Percentiles rank a stretch among this genome's conserved stretches.
Evolutionary conservation across 176 grass and related monocot species (phyloP).

Genomic region (Tuctoria greenei): DNA sequence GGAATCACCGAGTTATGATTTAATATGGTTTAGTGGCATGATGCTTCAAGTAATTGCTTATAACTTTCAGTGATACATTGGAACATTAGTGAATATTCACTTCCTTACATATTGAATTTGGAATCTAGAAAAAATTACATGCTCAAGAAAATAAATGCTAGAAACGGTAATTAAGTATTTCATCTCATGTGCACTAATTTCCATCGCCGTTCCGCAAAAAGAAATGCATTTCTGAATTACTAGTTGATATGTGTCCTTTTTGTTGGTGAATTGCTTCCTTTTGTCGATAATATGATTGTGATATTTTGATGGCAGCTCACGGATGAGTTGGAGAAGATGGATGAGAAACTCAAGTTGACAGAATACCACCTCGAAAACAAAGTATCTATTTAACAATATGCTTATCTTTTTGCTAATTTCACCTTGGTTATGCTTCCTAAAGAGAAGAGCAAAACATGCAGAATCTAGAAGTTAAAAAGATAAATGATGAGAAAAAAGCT

Average conservation of each 20-base stretch:
- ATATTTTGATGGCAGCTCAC: conserved; percentile 67
- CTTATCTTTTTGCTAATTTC: conserved; percentile 12
- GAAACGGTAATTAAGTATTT: conserved; percentile 12
- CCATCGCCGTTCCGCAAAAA: conserved; percentile 7
- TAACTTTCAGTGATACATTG: not conserved
- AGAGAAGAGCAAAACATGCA: conserved; percentile 30
- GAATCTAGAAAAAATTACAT: not conserved
- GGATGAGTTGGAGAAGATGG: conserved; percentile 80
- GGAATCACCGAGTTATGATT: not conserved
- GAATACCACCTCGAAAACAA: conserved; percentile 84
- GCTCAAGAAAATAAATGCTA: not conserved
- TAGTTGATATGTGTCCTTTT: not conserved
- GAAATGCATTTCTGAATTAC: conserved; percentile 24
- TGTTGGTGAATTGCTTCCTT: not conserved
- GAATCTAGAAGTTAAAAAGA: conserved; percentile 97
- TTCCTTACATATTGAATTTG: conserved; percentile 1
- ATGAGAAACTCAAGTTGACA: conserved; percentile 83
- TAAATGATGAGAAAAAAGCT: conserved; percentile 92
- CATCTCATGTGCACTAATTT: conserved; percentile 18
- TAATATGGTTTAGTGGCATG: not conserved
- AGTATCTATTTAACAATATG: conserved; percentile 43
- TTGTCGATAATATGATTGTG: conserved; percentile 27
- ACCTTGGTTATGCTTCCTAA: conserved; percentile 30
- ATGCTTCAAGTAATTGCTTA: not conserved
- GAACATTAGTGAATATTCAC: not conserved